Percentiles rank a stretch among this genome's conserved stretches.
phyloP scores from a whole-genome alignment of 306 rosid genomes.

The Malus sylvestris region DNA sequence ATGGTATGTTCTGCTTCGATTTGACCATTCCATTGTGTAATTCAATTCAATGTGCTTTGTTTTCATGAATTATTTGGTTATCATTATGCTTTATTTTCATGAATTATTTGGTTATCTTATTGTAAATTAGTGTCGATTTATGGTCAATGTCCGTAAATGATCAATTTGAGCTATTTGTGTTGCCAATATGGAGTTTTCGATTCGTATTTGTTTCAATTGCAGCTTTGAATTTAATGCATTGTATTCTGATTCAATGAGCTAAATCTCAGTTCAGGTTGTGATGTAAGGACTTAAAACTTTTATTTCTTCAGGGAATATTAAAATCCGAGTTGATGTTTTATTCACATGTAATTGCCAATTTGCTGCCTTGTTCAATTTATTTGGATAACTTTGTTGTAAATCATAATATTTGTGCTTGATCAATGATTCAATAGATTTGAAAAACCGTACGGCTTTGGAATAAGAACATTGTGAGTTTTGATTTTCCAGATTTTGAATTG shows the following conservation, averaged over 20 bases:
- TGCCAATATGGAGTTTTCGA: not conserved
- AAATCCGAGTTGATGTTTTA: not conserved
- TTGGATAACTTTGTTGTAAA: not conserved
- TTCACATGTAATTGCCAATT: not conserved
- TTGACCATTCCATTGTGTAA: not conserved
- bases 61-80: not conserved
- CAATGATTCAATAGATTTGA: not conserved
- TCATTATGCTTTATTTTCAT: not conserved
- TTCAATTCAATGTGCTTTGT: not conserved
- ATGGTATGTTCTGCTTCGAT: slow-evolving; percentile 35
- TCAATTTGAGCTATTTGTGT: not conserved
- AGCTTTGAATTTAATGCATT: not conserved
- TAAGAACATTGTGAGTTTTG: not conserved
- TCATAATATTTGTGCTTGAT: not conserved
- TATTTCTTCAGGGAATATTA: not conserved
- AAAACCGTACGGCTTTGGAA: not conserved
- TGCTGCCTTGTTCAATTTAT: not conserved
- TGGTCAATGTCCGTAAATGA: not conserved
- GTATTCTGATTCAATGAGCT: not conserved
- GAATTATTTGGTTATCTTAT: not conserved
- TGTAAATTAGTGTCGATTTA: not conserved
- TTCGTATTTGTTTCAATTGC: not conserved
- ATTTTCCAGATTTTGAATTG: slow-evolving; percentile 59
- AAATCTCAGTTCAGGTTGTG: not conserved
- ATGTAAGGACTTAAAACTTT: no score